Evolutionary conservation across 495 filamentous ascomycete species (phyloP).

Genomic region (Aspergillus sclerotioniger): DNA sequence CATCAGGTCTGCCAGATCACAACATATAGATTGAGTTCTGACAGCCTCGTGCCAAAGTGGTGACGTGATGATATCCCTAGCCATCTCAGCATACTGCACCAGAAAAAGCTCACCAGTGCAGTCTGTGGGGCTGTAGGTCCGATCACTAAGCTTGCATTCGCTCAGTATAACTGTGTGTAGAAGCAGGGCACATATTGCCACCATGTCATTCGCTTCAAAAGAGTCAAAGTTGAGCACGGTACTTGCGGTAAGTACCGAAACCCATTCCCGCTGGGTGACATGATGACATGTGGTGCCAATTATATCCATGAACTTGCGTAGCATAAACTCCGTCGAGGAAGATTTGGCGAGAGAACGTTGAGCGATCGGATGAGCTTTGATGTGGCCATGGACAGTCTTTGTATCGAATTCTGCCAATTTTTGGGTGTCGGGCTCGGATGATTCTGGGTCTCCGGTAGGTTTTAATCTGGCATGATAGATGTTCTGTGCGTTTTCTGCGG

Average conservation of each 20-base stretch:
- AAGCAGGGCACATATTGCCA: constrained; percentile 8
- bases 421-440: neutral
- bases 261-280: constrained; percentile 14
- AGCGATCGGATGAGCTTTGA: neutral
- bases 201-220: neutral
- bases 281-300: neutral
- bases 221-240: neutral
- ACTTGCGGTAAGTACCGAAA: constrained; percentile 1
- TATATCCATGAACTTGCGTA: neutral
- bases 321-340: neutral
- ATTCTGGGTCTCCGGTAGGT: neutral
- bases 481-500: constrained; percentile 8
- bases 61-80: constrained; percentile 5
- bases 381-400: neutral
- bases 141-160: constrained; percentile 14
- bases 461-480: neutral
- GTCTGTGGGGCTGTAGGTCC: neutral
- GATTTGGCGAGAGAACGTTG: neutral
- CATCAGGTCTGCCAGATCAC: constrained; percentile 60
- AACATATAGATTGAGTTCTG: constrained; percentile 19
- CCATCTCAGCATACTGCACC: neutral
- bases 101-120: neutral
- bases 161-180: constrained; percentile 15
- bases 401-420: neutral
- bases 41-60: constrained; percentile 16